These are phyloP conservation scores for Mycena amicta DNA, from an alignment of 768 basidiomycete species.

Conservation along the genomic window DNA sequence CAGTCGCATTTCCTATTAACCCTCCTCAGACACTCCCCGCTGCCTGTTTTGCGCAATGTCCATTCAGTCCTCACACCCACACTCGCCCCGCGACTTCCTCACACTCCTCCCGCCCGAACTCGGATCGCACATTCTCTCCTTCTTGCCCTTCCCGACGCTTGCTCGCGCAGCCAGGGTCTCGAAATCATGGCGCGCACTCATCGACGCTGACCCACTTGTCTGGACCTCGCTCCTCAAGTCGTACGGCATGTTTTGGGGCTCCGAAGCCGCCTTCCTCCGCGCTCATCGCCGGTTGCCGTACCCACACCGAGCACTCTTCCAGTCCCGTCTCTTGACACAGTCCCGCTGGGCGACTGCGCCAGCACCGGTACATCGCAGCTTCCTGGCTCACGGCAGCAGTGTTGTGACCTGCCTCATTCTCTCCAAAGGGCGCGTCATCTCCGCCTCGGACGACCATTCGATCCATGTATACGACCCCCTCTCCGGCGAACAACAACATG, in stretches of 20 bases:
- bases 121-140: constrained; percentile 84
- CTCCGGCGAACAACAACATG: constrained; percentile 72
- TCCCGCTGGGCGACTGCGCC: constrained; percentile 78
- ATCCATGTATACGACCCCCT: constrained; percentile 93
- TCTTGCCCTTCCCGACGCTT: constrained; percentile 79
- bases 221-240: constrained; percentile 84
- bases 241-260: constrained; percentile 25
- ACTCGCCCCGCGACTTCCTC: constrained; percentile 92
- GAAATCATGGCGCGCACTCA: constrained; percentile 86
- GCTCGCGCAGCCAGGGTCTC: constrained; percentile 89
- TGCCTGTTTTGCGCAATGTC: constrained; percentile 87
- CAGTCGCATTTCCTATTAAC: constrained; percentile 95
- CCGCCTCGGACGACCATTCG: constrained; percentile 95
- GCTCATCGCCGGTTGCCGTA: constrained; percentile 71
- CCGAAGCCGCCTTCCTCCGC: constrained; percentile 31
- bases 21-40: constrained; percentile 86
- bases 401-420: constrained; percentile 97
- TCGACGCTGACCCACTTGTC: constrained; percentile 86
- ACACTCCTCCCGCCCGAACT: constrained; percentile 91
- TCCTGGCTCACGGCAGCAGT: constrained; percentile 84
- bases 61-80: constrained; percentile 89
- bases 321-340: constrained; percentile 80
- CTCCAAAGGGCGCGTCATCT: constrained; percentile 93
- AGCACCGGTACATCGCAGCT: constrained; percentile 75
- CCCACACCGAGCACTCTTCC: constrained; percentile 92